A percentile compares a stretch with the other conserved stretches of the same genome.
These are phyloP conservation scores for Geotrichum reessii DNA, from an alignment of 1,139 yeast genomes.

Conservation along the genomic window DNA sequence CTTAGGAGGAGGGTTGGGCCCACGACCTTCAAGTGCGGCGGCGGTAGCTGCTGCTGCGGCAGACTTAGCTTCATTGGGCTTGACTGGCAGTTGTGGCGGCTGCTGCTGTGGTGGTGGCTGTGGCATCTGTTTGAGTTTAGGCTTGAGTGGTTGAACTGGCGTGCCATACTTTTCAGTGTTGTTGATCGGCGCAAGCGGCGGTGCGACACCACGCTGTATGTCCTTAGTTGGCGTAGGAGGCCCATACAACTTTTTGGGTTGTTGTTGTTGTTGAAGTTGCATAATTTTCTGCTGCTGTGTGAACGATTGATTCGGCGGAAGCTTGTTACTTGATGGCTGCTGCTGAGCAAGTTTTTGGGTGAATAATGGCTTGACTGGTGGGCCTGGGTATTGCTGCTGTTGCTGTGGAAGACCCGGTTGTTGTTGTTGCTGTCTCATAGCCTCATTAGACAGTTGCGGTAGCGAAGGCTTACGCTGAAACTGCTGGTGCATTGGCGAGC, in stretches of 20 bases:
- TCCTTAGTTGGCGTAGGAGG: conserved; percentile 7
- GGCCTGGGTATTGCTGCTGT: conserved; percentile 10
- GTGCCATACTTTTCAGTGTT: conserved; percentile 22
- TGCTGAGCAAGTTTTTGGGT: conserved; percentile 14
- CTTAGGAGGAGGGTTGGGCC: conserved; percentile 17
- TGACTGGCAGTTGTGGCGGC: conserved; percentile 15
- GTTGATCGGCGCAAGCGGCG: no score
- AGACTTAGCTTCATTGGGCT: conserved; percentile 30
- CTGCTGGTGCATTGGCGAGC: conserved; percentile 6
- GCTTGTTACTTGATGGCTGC: conserved; percentile 3
- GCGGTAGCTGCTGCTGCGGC: conserved; percentile 33
- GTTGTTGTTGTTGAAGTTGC: conserved; percentile 6
- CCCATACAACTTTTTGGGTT: conserved; percentile 4
- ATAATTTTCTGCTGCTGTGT: background rate
- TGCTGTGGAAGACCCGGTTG: background rate
- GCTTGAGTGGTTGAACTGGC: conserved; percentile 22
- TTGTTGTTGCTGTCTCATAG: background rate
- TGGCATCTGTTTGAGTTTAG: conserved; percentile 24
- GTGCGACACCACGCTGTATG: conserved; percentile 22
- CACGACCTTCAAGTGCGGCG: conserved; percentile 28
- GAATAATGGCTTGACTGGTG: conserved; percentile 14
- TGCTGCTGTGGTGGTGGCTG: conserved; percentile 21
- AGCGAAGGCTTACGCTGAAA: conserved; percentile 13
- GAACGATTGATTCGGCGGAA: conserved; percentile 2
- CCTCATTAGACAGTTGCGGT: conserved; percentile 2